Evolutionary conservation across 2,329 filamentous ascomycete species (phyloP), one percentile per base, ranked within the genome.

Genomic region (Ophiocordyceps camponoti-saundersi): DNA sequence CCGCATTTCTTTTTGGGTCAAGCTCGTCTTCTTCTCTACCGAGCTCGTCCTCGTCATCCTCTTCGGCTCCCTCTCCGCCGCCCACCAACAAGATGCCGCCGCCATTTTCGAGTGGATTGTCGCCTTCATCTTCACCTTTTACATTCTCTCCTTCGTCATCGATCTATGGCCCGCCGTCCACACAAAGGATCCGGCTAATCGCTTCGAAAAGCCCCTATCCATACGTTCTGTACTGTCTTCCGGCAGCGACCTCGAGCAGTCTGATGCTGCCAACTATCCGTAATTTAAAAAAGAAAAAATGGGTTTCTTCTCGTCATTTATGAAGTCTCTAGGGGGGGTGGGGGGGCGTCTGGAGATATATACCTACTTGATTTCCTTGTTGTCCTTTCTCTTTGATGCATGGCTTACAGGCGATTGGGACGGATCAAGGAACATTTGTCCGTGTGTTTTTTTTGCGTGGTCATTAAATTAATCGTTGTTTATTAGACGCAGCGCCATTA

Each of bases 121-220:
- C 52, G 77, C 87, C 30, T 79, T 94, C 58, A 71, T 95, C 58
- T 95, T 89, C 66, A 85, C 84, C 46, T 82, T 89, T 58, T 96
- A 95, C 66, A 72, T 93, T 50, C 74, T 90, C 51, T 87, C 82
- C 50, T 96, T 94, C 69, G 74, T 82, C 57, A 72, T 95, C 59
- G 90, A 98, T 65, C 77, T 98, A 45, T 72, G 85, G 52, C 92
- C 92, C 0, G 85, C 86, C 12, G 69, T 83, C 2, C 69, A 74
- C 51, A 83, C 79, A 12, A 77, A 73, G 48, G 45, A 48, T 7
- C 56, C 48, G 21, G 48, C 51, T 20, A 48, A 54, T 18, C 56
- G 62, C 34, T 64, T 60, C 22, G 48, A 52, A 3, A 65, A 63
- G 50, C 50, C 53, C 7, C 36, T 40, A 11, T 40, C 36, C 10